A percentile compares a stretch with the other conserved stretches of the same genome.
These are phyloP conservation scores for Acmispon strigosus DNA, from an alignment of 306 rosid species.

Conservation along the genomic window DNA sequence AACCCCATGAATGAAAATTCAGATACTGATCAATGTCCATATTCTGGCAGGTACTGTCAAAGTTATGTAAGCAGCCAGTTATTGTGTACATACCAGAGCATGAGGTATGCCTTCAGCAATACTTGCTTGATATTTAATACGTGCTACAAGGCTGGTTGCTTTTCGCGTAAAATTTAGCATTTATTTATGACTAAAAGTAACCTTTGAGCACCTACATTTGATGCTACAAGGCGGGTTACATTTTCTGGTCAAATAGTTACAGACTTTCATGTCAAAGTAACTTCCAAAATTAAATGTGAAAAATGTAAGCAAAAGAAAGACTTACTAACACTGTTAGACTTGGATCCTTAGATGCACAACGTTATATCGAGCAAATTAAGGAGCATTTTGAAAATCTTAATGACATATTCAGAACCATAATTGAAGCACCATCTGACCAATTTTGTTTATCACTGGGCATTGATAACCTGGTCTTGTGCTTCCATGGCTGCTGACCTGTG, in stretches of 20 bases:
- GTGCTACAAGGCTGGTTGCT: not conserved
- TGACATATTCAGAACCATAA: too few relatives aligned
- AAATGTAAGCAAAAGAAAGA: not conserved
- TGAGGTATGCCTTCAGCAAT: conserved; percentile 56
- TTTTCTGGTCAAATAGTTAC: not conserved
- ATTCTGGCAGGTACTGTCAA: conserved; percentile 69
- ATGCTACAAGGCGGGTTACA: not conserved
- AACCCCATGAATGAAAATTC: not conserved
- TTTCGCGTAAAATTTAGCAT: too few relatives aligned
- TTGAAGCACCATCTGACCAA: too few relatives aligned
- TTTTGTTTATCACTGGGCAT: not conserved
- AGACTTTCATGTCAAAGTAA: not conserved
- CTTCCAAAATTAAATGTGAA: not conserved
- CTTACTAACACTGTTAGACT: not conserved
- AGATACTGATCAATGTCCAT: conserved; percentile 19
- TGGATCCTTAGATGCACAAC: too few relatives aligned
- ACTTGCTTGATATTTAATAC: not conserved
- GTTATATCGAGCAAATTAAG: too few relatives aligned
- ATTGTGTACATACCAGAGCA: conserved; percentile 86
- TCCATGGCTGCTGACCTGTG: not conserved
- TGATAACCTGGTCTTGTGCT: conserved; percentile 4
- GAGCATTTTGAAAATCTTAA: too few relatives aligned
- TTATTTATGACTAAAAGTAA: too few relatives aligned
- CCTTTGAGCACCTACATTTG: too few relatives aligned
- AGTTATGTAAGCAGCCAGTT: conserved; percentile 82